Base-by-base conservation (phyloP, 148 eudicot species). In the Limonium bicolor region DNA sequence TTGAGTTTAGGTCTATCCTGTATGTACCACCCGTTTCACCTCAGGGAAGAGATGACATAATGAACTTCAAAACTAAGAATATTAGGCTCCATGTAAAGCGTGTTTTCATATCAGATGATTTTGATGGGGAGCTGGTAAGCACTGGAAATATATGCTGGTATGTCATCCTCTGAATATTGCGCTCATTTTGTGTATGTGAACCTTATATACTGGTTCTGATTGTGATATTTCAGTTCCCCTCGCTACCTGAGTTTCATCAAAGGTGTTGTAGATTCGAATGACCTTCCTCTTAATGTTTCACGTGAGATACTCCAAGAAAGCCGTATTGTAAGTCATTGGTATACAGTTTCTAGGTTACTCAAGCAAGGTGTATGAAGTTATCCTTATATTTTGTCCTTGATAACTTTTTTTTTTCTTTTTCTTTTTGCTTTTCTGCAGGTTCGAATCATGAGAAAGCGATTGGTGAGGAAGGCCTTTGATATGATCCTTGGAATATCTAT, bases 231-330 rank as follows among this genome's bases (percentile, higher is more conserved):
- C 26, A 90, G 99, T 84, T 88, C 52, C n/a, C 96, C 96, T 40
- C 68, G 96, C 36, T 88, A 88, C 70, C 42, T 88, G 65, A 80
- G 96, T 74, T 88, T 88, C 51, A 66, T 88, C 20, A 88, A 77
- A 63, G 96, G 96, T 41, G 94, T 87, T 56, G 94, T 87, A 15
- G 96, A 87, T 64, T 87, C 96, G 26, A 76, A 73, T 55, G 99
- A 90, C 58, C 99, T 90, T 62, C 99, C 99, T 22, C 84, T 90
- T 36, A 90, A 90, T 50, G 99, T 90, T 34, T 90, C 99, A 4
- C 78, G 99, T 21, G 99, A 90, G 74, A 90, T 90, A 41, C 95
- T 90, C 42, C 99, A 90, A 64, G 99, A 90, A 66, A 90, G 99
- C 51, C 76, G 99, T 23, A 65, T 90, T 64, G 99, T 90, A 67